Conservation (phyloP, 495 filamentous ascomycete genomes). For the Staphylotrichum longicolle region DNA sequence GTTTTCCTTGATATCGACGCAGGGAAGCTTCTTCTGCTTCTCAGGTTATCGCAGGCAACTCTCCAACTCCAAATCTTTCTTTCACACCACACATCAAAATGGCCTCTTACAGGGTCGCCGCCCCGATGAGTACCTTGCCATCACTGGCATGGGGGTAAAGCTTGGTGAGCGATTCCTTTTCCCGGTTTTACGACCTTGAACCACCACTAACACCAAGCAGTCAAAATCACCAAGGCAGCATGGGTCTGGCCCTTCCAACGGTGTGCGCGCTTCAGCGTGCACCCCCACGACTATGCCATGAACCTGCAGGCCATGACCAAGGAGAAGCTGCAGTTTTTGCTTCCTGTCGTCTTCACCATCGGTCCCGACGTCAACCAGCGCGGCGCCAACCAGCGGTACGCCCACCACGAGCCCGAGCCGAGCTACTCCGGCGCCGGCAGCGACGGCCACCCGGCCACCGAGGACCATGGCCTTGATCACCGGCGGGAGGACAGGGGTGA, state of each 20-base stretch:
- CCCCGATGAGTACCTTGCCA: conserved; percentile 68
- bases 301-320: conserved; percentile 78
- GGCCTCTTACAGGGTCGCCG: conserved; percentile 46
- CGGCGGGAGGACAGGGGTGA: conserved; percentile 46
- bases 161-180: conserved; percentile 29
- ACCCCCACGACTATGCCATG: conserved; percentile 74
- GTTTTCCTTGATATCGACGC: no score
- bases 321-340: conserved; percentile 74
- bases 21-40: no score
- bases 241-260: conserved; percentile 67
- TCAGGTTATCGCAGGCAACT: not conserved
- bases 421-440: conserved; percentile 17
- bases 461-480: conserved; percentile 20
- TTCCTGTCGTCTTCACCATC: conserved; percentile 83
- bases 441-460: conserved; percentile 22
- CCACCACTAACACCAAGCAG: conserved; percentile 22
- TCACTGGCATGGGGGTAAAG: conserved; percentile 72
- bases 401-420: not conserved
- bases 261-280: conserved; percentile 55
- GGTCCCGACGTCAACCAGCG: conserved; percentile 65
- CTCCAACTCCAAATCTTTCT: not conserved
- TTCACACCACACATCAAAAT: conserved; percentile 31
- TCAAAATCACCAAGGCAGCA: conserved; percentile 71
- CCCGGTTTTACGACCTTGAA: no score
- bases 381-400: conserved; percentile 38